These are phyloP conservation scores for Pyricularia sp. DNA, from an alignment of 2,329 filamentous ascomycete species.

Conservation along the genomic window DNA sequence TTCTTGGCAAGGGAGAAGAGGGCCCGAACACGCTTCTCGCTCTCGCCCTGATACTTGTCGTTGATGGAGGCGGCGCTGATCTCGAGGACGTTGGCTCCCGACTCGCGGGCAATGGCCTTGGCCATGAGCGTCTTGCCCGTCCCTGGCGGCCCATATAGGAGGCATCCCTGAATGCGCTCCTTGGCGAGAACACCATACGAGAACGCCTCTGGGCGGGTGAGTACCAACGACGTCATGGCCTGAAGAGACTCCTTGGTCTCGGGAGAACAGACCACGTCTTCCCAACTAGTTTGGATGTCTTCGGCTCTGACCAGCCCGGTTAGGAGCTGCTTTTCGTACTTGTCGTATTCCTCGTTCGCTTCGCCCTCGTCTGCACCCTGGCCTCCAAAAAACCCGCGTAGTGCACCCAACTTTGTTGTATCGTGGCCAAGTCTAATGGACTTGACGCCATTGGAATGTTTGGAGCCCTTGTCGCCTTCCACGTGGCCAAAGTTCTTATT, in stretches of 20 bases:
- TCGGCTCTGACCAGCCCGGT: conserved; percentile 69
- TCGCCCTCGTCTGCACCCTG: not conserved
- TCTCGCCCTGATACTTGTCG: conserved; percentile 92
- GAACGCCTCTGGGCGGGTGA: conserved; percentile 87
- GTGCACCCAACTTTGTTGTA: not conserved
- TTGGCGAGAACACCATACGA: conserved; percentile 84
- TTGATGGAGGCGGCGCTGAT: conserved; percentile 85
- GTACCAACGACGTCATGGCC: conserved; percentile 74
- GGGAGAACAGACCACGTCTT: conserved; percentile 67
- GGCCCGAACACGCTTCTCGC: conserved; percentile 89
- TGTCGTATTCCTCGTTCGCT: conserved; percentile 28
- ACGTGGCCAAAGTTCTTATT: not conserved
- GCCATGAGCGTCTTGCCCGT: conserved; percentile 61
- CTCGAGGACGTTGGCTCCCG: conserved; percentile 64
- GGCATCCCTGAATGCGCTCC: conserved; percentile 79
- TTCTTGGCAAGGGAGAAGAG: conserved; percentile 88
- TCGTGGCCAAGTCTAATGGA: not conserved
- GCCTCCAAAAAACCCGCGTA: not conserved
- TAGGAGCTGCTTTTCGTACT: conserved; percentile 72
- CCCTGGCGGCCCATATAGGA: conserved; percentile 79
- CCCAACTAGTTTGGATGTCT: conserved; percentile 76
- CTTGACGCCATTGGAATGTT: not conserved
- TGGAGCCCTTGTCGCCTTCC: not conserved
- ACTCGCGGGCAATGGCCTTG: conserved; percentile 56
- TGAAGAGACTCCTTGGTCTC: conserved; percentile 82